These are phyloP conservation scores for Eutypa lata DNA, from an alignment of 2,329 filamentous ascomycete genomes.

Conservation along the genomic window DNA sequence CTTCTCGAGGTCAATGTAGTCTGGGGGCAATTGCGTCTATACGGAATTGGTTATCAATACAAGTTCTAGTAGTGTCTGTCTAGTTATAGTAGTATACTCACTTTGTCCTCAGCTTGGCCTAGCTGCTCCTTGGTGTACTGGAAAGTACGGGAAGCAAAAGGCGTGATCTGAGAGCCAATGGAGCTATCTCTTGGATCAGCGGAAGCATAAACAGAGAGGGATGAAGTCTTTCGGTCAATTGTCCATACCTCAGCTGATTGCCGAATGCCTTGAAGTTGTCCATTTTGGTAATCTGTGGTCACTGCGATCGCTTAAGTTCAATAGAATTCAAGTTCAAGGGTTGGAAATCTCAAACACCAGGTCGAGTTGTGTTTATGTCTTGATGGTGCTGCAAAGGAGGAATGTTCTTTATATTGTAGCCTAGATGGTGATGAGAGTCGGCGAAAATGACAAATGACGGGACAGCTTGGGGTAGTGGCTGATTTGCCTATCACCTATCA, in stretches of 20 bases:
- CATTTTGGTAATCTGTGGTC: slow-evolving; percentile 36
- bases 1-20: slow-evolving; percentile 99
- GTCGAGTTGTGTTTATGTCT: not conserved
- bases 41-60: slow-evolving; percentile 7
- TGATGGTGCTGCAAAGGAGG: no score
- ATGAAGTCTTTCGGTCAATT: slow-evolving; percentile 2
- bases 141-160: slow-evolving; percentile 89
- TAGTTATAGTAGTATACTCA: slow-evolving; percentile 40
- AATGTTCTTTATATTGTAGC: no score
- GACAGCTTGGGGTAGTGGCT: no score
- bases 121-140: slow-evolving; percentile 98
- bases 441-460: no score
- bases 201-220: no score
- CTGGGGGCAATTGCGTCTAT: slow-evolving; percentile 90
- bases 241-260: slow-evolving; percentile 52
- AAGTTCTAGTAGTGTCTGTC: not conserved
- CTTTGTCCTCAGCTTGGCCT: slow-evolving; percentile 92
- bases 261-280: slow-evolving; percentile 57
- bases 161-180: slow-evolving; percentile 79
- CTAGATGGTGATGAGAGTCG: no score
- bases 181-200: slow-evolving; percentile 35
- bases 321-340: not conserved
- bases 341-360: not conserved
- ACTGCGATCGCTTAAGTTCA: not conserved
- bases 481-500: no score